These are phyloP conservation scores for Collybia sp. DNA, from an alignment of 768 basidiomycete genomes.

Conservation along the genomic window DNA sequence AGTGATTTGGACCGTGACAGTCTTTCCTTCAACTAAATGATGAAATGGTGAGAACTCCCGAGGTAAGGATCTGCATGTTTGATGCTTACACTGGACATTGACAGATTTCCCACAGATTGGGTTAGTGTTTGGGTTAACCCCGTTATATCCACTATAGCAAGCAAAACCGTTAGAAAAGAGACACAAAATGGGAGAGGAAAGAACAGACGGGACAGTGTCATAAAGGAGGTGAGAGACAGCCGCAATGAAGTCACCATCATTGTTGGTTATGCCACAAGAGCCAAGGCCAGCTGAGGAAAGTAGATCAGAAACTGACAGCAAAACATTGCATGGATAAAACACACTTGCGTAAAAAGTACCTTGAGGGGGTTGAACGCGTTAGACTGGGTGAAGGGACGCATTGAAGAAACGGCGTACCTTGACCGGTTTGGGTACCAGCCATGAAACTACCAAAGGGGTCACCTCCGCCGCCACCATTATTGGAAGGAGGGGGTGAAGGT, in stretches of 20 bases:
- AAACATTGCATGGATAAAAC: constrained; percentile 7
- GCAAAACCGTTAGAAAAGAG: not conserved
- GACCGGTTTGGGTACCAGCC: constrained; percentile 46
- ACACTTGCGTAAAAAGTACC: constrained; percentile 50
- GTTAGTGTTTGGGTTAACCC: constrained; percentile 68
- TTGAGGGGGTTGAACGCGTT: constrained; percentile 7
- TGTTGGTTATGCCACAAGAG: constrained; percentile 58
- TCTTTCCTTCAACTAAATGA: constrained; percentile 44
- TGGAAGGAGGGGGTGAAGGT: not conserved
- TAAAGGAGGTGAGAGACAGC: constrained; percentile 54
- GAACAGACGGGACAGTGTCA: constrained; percentile 60
- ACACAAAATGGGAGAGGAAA: not conserved
- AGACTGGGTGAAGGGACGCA: not conserved
- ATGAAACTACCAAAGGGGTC: constrained; percentile 34
- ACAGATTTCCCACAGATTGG: constrained; percentile 60
- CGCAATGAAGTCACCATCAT: constrained; percentile 45
- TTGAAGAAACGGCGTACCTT: constrained; percentile 22
- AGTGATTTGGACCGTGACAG: constrained; percentile 41
- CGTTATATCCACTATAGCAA: constrained; percentile 43
- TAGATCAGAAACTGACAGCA: too few relatives aligned
- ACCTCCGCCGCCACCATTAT: constrained; percentile 1
- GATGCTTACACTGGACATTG: constrained; percentile 42
- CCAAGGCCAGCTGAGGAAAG: constrained; percentile 47
- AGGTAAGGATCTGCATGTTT: not conserved
- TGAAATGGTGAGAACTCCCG: constrained; percentile 5